Evolutionary conservation across 768 basidiomycete genomes (phyloP).

Genomic region (Lyophyllum shimeji): DNA sequence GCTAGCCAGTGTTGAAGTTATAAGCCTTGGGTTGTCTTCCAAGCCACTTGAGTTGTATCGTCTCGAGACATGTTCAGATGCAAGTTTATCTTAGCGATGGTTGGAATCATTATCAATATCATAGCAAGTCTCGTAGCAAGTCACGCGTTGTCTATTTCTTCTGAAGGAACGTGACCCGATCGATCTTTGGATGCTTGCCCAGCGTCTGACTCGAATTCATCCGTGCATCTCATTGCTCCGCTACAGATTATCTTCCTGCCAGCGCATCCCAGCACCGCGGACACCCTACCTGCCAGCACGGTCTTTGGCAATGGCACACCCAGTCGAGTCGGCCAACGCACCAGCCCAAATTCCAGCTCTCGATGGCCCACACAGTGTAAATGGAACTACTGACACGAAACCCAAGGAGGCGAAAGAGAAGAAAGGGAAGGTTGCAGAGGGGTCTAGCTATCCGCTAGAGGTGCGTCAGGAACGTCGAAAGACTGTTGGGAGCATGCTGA

Average conservation of each 20-base stretch:
- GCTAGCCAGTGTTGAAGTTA: no score
- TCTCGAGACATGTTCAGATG: no score
- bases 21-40: no score
- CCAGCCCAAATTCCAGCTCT: constrained; percentile 48
- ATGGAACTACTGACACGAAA: constrained; percentile 18
- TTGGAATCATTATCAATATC: no score
- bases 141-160: no score
- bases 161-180: constrained; percentile 35
- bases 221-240: constrained; percentile 23
- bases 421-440: constrained; percentile 40
- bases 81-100: no score
- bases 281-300: constrained; percentile 20
- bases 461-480: constrained; percentile 33
- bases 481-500: constrained; percentile 2
- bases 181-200: constrained; percentile 39
- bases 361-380: constrained; percentile 36
- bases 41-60: no score
- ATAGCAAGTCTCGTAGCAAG: no score
- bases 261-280: constrained; percentile 23
- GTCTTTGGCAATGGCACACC: constrained; percentile 50
- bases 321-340: constrained; percentile 54
- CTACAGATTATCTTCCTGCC: constrained; percentile 29
- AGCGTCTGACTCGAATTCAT: constrained; percentile 30
- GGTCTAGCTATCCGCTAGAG: constrained; percentile 61
- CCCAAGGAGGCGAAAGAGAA: constrained; percentile 39